Evolutionary conservation across 164 flowering plant genomes (phyloP).

Genomic region (Litsea cubeba): DNA sequence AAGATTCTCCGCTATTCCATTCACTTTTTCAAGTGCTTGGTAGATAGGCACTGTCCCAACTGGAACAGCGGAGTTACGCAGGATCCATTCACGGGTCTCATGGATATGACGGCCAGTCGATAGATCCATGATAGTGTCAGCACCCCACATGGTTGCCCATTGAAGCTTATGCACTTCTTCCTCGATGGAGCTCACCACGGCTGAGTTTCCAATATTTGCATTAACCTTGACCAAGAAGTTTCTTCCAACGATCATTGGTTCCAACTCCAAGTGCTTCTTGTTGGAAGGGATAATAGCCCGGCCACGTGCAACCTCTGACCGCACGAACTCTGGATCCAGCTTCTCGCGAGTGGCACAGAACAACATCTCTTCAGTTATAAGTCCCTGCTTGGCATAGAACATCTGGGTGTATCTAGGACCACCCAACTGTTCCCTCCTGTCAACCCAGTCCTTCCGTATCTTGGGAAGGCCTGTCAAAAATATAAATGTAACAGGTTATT

Average conservation of each 20-base stretch:
- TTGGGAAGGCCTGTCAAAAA: constrained; percentile 74
- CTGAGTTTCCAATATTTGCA: constrained; percentile 99
- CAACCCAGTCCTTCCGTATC: constrained; percentile 85
- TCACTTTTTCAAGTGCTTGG: constrained; percentile 97
- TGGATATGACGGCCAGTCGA: constrained; percentile 99
- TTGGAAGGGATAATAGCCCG: constrained; percentile 98
- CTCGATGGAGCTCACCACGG: constrained; percentile 96
- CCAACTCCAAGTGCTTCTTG: constrained; percentile 94
- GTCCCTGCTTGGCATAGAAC: constrained; percentile 94
- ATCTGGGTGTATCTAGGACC: constrained; percentile 89
- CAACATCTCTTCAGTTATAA: constrained; percentile 95
- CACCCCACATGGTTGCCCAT: constrained; percentile 99
- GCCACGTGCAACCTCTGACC: constrained; percentile 98
- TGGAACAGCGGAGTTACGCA: constrained; percentile 94
- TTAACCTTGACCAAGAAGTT: constrained; percentile 95
- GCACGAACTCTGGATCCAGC: constrained; percentile 93
- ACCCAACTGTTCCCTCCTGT: constrained; percentile 66
- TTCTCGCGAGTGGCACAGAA: constrained; percentile 93
- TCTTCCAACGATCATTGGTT: constrained; percentile 97
- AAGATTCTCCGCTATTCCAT: constrained; percentile 93
- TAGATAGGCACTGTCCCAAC: constrained; percentile 99
- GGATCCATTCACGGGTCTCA: constrained; percentile 99
- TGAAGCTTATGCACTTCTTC: constrained; percentile 98
- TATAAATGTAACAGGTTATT: background rate
- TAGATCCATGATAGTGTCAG: constrained; percentile 97